Base-by-base conservation (phyloP, 2,329 filamentous ascomycete species). In the Neonectria ditissima region DNA sequence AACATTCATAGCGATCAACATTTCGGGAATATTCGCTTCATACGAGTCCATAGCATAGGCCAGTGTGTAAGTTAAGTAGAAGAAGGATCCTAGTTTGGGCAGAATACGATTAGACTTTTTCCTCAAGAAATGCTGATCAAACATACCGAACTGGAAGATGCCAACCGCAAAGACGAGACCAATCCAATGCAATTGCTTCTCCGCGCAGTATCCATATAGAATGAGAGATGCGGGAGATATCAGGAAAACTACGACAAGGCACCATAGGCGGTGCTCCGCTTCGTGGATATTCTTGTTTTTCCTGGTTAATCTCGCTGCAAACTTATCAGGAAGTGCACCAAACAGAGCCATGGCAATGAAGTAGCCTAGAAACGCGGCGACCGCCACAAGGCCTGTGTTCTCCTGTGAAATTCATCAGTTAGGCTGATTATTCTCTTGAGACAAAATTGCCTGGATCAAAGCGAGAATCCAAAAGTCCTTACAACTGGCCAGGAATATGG, bases 1-100 rank as follows among this genome's bases (percentile, higher is more conserved):
- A 45, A 45, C 24, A 20, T 45, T 45, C 43, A 45, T 45, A 6
- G 43, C 43, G 20, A 45, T 45, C 9, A 45, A 45, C 43, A 45
- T 45, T 20, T 45, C 43, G 11, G 43, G 43, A 11, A 45, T n/a
- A 24, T 45, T 45, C 6, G 43, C 43, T 11, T 45, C 22, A 20
- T 45, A 45, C 3, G 43, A 45, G n/a, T 45, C 43, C 43, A 45
- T 45, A 13, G 43, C 20, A 11, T 45, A 45, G 4, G 43, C 43
- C 13, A 45, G 43, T 4, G 43, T 45, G 20, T 45, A 45, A 11
- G 43, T 45, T 20, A 45, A 22, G 14, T 45, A 45, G 14, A 45
- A 45, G 43, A 45, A 45, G 5, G 16, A 13, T 13, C 43, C 43
- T 45, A 5, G 20, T 28, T 28, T 28, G 8, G 8, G 8, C 26